Evolutionary conservation across 1,284 basidiomycete genomes (phyloP), one percentile per base, ranked within the genome.

Genomic region (Tetrapyrgos nigripes): DNA sequence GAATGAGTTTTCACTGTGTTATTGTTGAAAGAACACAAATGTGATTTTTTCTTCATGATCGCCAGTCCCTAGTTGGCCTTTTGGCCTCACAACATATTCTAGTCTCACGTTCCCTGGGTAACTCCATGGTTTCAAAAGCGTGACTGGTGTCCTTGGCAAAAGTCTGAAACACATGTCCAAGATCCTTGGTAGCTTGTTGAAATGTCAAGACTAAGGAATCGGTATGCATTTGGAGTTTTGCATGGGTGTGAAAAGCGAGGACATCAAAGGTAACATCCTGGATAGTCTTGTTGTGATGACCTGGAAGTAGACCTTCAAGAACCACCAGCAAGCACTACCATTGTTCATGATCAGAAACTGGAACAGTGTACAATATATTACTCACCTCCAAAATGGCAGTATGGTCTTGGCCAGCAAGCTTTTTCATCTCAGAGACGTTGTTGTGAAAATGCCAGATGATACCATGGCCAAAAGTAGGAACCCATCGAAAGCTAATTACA

Each of bases 321-420:
- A 43, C 31, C 21, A 57, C 51, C 17, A 61, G 40, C 1, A 48
- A 27, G 17, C 52, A 61, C 51, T 57, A 45, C 4, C 17, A 43
- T 17, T 17, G 5, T 14, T 26, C 3, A 31, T 24, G 10, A 40
- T 28, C 26, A 26, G 10, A 3, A n/a, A 31, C 13, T 24, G 10
- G 8, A n/a, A 5, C 33, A 14, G 19, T n/a, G 17, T 1, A 43
- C 14, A 2, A 37, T 50, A 28, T 40, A 35, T 24, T 26, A 23
- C 28, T 14, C 48, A 69, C 67, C 64, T 70, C 62, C 19, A 72
- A 55, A 3, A 70, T 54, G 46, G 72, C 70, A 45, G 73, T 64
- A 54, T 61, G 72, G 53, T 73, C 66, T 1, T 59, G 55, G 19
- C 68, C 71, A 1, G 66, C 65, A 6, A 70, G 24, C 48, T 60